A percentile compares a stretch with the other conserved stretches of the same genome.
phyloP scores from a whole-genome alignment of 768 basidiomycete genomes.

The Collybiopsis confluens region DNA sequence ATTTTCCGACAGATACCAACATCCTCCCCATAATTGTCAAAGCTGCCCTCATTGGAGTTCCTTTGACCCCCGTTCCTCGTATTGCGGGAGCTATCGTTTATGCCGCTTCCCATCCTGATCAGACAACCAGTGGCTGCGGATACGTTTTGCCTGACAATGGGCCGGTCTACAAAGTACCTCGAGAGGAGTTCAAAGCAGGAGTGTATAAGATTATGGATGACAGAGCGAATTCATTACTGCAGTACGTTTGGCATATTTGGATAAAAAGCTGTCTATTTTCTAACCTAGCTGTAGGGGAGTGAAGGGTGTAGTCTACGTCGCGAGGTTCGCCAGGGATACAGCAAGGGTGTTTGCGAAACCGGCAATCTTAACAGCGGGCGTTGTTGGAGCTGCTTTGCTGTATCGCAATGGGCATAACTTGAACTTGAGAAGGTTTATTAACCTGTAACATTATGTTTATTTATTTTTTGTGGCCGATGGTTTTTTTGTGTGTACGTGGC shows the following conservation, averaged over 20 bases:
- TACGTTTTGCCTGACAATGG: conserved; percentile 26
- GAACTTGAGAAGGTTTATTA: too few relatives aligned
- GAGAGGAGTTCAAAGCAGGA: conserved; percentile 18
- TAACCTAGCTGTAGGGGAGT: background rate
- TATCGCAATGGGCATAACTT: too few relatives aligned
- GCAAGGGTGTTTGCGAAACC: background rate
- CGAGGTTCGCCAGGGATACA: background rate
- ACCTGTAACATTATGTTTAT: too few relatives aligned
- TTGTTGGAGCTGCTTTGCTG: too few relatives aligned
- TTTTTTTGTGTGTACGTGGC: too few relatives aligned
- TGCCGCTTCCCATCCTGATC: conserved; percentile 21
- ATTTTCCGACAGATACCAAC: conserved; percentile 17
- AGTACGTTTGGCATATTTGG: background rate
- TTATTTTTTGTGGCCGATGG: background rate
- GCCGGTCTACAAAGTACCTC: conserved; percentile 18
- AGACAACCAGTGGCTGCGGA: conserved; percentile 19
- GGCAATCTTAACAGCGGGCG: background rate
- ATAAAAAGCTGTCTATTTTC: background rate
- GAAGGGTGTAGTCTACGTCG: background rate
- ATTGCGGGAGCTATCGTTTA: conserved; percentile 26
- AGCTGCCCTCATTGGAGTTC: conserved; percentile 20
- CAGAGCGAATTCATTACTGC: background rate
- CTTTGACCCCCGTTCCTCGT: conserved; percentile 21
- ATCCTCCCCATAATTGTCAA: conserved; percentile 15
- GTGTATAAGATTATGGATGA: conserved; percentile 22